These are phyloP conservation scores for Exophiala sideris DNA, from an alignment of 2,329 filamentous ascomycete genomes.

Conservation along the genomic window DNA sequence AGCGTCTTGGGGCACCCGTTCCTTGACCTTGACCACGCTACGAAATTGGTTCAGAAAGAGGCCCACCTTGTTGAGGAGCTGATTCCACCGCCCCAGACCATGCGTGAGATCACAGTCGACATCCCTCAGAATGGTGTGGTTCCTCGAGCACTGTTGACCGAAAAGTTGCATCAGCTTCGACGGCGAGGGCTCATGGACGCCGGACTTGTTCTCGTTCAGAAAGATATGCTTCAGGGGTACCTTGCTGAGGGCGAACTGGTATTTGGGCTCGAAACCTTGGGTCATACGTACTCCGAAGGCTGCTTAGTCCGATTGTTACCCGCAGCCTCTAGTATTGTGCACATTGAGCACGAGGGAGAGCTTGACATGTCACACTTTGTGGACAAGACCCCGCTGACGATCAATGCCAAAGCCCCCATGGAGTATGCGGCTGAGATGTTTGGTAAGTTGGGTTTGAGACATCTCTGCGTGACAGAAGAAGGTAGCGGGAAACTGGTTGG, in stretches of 20 bases:
- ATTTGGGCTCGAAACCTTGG: constrained; percentile 46
- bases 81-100: constrained; percentile 53
- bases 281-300: constrained; percentile 6
- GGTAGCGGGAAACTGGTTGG: constrained; percentile 51
- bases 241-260: constrained; percentile 45
- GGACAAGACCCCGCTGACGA: constrained; percentile 52
- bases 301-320: constrained; percentile 18
- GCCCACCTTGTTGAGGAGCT: constrained; percentile 45
- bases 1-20: constrained; percentile 58
- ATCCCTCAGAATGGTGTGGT: constrained; percentile 47
- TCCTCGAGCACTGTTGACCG: constrained; percentile 37
- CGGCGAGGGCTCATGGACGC: constrained; percentile 55
- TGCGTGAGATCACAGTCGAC: constrained; percentile 54
- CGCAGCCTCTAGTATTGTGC: background rate
- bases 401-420: constrained; percentile 52
- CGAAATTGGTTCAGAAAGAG: constrained; percentile 16
- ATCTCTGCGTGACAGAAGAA: constrained; percentile 54
- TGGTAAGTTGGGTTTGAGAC: constrained; percentile 53
- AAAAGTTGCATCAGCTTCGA: constrained; percentile 49
- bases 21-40: constrained; percentile 46
- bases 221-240: constrained; percentile 53
- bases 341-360: constrained; percentile 29
- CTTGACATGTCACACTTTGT: constrained; percentile 51
- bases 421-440: constrained; percentile 62
- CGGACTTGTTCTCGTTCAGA: constrained; percentile 53